These are phyloP conservation scores for Sugiyamaella boreocaroliniensis DNA, from an alignment of 805 yeast species.

Conservation along the genomic window DNA sequence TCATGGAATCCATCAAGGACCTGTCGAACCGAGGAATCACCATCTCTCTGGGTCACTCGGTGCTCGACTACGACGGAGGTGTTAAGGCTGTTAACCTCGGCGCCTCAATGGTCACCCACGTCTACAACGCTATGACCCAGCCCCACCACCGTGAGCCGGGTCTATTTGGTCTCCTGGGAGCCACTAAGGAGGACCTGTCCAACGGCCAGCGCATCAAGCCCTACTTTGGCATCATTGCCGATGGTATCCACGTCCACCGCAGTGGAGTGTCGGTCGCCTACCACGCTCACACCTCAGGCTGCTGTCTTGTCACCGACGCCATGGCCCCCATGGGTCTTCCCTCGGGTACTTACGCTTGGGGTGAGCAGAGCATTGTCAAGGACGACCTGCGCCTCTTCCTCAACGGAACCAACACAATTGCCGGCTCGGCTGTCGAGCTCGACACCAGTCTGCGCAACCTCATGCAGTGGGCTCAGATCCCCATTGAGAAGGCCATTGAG, in stretches of 20 bases:
- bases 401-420: slow-evolving; percentile 51
- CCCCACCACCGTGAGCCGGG: slow-evolving; percentile 57
- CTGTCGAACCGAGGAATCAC: slow-evolving; percentile 32
- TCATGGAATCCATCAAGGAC: slow-evolving; percentile 38
- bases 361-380: slow-evolving; percentile 41
- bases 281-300: slow-evolving; percentile 45
- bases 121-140: slow-evolving; percentile 55
- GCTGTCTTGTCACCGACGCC: slow-evolving; percentile 53
- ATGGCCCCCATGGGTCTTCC: slow-evolving; percentile 51
- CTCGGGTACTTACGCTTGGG: slow-evolving; percentile 52
- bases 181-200: slow-evolving; percentile 23
- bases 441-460: slow-evolving; percentile 46
- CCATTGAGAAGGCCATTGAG: slow-evolving; percentile 48
- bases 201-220: slow-evolving; percentile 29
- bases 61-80: slow-evolving; percentile 31
- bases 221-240: slow-evolving; percentile 49
- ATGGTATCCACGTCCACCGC: slow-evolving; percentile 56
- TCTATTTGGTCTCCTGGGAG: slow-evolving; percentile 43
- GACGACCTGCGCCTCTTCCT: slow-evolving; percentile 41
- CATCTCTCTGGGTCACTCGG: slow-evolving; percentile 45
- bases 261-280: slow-evolving; percentile 46
- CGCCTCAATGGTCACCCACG: slow-evolving; percentile 54
- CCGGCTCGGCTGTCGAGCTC: slow-evolving; percentile 55
- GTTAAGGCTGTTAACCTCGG: slow-evolving; percentile 44
- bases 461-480: slow-evolving; percentile 42